Evolutionary conservation across 345 rosid genomes (phyloP).

Genomic region (Leavenworthia alabamica): DNA sequence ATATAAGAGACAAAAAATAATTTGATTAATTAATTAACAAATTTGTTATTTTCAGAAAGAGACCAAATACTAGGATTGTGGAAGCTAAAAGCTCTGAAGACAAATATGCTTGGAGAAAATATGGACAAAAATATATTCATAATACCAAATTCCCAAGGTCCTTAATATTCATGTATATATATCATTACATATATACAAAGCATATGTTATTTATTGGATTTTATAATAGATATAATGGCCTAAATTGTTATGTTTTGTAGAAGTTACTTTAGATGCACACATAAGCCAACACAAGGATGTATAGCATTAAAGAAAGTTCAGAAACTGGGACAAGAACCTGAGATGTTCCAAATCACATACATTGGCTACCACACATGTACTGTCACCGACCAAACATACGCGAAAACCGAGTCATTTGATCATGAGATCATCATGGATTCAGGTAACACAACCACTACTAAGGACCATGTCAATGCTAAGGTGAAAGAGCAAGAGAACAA

Average conservation of each 20-base stretch:
- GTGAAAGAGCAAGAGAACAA: too few species aligned
- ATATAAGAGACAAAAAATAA: too few species aligned
- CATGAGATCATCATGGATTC: slow-evolving; percentile 16
- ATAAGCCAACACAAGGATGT: slow-evolving; percentile 65
- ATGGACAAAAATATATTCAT: too few species aligned
- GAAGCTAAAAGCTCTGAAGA: too few species aligned
- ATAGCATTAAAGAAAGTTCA: slow-evolving; percentile 71
- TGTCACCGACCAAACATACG: slow-evolving; percentile 12
- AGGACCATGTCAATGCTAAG: background rate
- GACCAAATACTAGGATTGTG: too few species aligned
- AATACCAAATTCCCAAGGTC: too few species aligned
- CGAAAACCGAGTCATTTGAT: slow-evolving; percentile 3
- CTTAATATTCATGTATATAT: too few species aligned
- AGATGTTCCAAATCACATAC: slow-evolving; percentile 46
- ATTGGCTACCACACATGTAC: slow-evolving; percentile 63
- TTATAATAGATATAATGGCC: background rate
- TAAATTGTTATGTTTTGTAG: slow-evolving; percentile 37
- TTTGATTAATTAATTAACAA: too few species aligned
- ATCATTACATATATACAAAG: too few species aligned
- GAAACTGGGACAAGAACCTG: slow-evolving; percentile 45
- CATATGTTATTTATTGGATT: background rate
- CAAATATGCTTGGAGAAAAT: too few species aligned
- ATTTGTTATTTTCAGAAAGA: too few species aligned
- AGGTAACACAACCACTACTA: background rate
- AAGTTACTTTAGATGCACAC: slow-evolving; percentile 83